A percentile compares a stretch with the other conserved stretches of the same genome.
Evolutionary conservation across 768 basidiomycete species (phyloP).

Genomic region (Sarcodon aspratus): DNA sequence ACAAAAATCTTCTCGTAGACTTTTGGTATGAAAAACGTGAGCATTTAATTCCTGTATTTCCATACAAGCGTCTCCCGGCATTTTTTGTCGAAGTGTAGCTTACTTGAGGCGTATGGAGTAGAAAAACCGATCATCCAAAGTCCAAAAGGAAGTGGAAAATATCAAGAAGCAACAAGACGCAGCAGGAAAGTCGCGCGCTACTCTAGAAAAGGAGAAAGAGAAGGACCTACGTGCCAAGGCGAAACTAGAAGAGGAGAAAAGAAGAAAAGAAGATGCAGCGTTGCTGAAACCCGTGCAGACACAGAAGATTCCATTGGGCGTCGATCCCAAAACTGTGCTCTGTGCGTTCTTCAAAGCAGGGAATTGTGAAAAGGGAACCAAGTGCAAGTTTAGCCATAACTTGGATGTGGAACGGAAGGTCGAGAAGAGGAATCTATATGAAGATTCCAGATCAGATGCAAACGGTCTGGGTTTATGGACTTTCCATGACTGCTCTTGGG

Average conservation of each 20-base stretch:
- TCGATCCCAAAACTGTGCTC: constrained; percentile 90
- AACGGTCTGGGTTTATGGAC: constrained; percentile 7
- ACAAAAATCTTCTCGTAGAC: constrained; percentile 36
- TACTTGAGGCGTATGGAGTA: constrained; percentile 14
- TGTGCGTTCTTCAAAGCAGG: constrained; percentile 92
- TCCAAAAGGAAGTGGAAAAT: constrained; percentile 72
- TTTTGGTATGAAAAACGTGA: constrained; percentile 81
- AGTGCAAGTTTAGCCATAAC: constrained; percentile 98
- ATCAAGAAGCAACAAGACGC: constrained; percentile 68
- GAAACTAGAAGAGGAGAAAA: constrained; percentile 73
- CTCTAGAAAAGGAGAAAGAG: constrained; percentile 79
- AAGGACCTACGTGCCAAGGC: constrained; percentile 66
- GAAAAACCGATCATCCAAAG: constrained; percentile 95
- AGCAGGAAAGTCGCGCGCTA: constrained; percentile 71
- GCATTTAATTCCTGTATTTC: constrained; percentile 13
- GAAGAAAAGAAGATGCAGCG: constrained; percentile 75
- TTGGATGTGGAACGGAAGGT: constrained; percentile 80
- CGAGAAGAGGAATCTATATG: constrained; percentile 93
- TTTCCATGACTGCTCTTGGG: neutral
- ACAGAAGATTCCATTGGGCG: constrained; percentile 89
- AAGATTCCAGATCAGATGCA: constrained; percentile 72
- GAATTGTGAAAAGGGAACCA: constrained; percentile 83
- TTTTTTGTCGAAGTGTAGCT: neutral
- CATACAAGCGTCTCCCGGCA: neutral
- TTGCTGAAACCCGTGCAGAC: constrained; percentile 69